A percentile compares a stretch with the other conserved stretches of the same genome.
phyloP scores from a whole-genome alignment of 108 stramenopile genomes.

The Phaeodactylum tricornutum region DNA sequence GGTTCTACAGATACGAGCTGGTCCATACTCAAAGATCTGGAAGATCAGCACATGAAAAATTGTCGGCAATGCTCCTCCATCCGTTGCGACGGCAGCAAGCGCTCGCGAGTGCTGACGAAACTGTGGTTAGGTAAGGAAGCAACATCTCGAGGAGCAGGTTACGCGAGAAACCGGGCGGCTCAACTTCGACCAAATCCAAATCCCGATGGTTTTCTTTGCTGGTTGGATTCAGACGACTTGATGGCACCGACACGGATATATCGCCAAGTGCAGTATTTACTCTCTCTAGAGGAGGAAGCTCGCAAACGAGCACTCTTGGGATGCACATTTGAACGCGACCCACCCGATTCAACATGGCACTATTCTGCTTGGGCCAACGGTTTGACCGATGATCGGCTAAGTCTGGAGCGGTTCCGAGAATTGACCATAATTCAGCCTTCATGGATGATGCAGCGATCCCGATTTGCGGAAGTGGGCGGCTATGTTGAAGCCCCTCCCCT shows the following conservation, averaged over 20 bases:
- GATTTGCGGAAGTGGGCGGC: constrained; percentile 62
- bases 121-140: constrained; percentile 21
- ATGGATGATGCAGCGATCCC: constrained; percentile 51
- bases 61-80: background rate
- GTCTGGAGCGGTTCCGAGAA: constrained; percentile 77
- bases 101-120: constrained; percentile 14
- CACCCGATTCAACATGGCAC: constrained; percentile 80
- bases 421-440: constrained; percentile 86
- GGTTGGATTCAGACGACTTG: constrained; percentile 76
- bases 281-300: constrained; percentile 16
- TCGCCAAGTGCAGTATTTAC: constrained; percentile 52
- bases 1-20: constrained; percentile 61
- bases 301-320: constrained; percentile 53
- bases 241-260: constrained; percentile 64
- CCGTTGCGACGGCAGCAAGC: constrained; percentile 7
- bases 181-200: constrained; percentile 12
- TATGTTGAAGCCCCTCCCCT: constrained; percentile 54
- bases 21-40: constrained; percentile 17
- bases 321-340: constrained; percentile 70
- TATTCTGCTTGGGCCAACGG: constrained; percentile 83
- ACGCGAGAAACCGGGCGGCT: constrained; percentile 72
- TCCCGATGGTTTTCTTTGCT: constrained; percentile 33
- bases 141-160: constrained; percentile 57
- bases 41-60: background rate
- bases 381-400: constrained; percentile 57